Percentiles rank a stretch among this genome's conserved stretches.
Conservation (phyloP, 2,329 filamentous ascomycete genomes). For the Diaporthe vexans region DNA sequence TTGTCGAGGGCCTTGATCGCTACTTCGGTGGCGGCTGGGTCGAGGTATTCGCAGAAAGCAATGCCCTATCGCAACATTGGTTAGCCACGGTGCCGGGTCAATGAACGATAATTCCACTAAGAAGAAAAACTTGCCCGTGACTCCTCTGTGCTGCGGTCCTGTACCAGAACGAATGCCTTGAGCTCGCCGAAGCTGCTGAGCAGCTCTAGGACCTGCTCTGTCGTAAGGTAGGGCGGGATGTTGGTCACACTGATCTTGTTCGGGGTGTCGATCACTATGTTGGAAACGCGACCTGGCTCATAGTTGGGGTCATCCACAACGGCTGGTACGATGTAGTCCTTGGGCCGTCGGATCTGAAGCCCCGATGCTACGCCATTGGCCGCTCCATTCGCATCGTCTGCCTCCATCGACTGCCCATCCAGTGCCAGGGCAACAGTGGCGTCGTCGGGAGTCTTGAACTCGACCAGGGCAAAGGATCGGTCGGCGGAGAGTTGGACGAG, state of each 20-base stretch:
- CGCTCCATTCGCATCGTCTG: constrained; percentile 72
- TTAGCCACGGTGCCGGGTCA: constrained; percentile 11
- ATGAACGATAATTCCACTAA: not conserved
- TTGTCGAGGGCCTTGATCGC: constrained; percentile 92
- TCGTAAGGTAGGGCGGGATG: constrained; percentile 87
- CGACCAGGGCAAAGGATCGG: constrained; percentile 84
- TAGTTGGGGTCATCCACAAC: constrained; percentile 80
- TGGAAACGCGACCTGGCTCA: constrained; percentile 83
- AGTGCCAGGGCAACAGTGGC: constrained; percentile 92
- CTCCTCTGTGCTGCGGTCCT: constrained; percentile 87
- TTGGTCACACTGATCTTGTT: constrained; percentile 96
- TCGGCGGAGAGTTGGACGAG: constrained; percentile 87
- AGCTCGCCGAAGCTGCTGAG: constrained; percentile 92
- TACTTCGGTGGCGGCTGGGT: constrained; percentile 82
- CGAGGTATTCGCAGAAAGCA: constrained; percentile 94
- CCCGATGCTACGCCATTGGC: constrained; percentile 66
- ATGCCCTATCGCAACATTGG: constrained; percentile 76
- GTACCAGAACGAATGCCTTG: constrained; percentile 91
- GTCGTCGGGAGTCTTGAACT: constrained; percentile 90
- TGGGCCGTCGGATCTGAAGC: constrained; percentile 86
- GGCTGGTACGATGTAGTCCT: constrained; percentile 95
- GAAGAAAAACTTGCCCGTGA: constrained; percentile 77
- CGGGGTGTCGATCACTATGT: constrained; percentile 87
- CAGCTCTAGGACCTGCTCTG: constrained; percentile 93
- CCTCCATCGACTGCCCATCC: constrained; percentile 90